phyloP scores from a whole-genome alignment of 2,329 filamentous ascomycete genomes.

The Stemphylium beticola region DNA sequence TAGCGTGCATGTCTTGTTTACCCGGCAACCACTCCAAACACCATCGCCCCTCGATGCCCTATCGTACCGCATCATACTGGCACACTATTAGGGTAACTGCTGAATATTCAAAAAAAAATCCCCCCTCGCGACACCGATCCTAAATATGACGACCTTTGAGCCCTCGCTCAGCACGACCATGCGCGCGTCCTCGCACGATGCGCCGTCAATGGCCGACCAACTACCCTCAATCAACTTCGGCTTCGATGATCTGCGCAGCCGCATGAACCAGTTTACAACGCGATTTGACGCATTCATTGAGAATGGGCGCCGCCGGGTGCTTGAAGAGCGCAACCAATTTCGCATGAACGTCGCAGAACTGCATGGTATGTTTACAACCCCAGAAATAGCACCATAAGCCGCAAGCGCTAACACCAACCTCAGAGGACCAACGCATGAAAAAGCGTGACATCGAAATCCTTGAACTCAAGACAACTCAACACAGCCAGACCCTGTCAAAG shows the following conservation, averaged over 20 bases:
- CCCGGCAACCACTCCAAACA: slow-evolving; percentile 35
- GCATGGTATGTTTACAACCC: slow-evolving; percentile 67
- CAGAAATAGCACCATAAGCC: background rate
- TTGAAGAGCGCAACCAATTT: slow-evolving; percentile 94
- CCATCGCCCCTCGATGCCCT: slow-evolving; percentile 1
- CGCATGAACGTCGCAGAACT: slow-evolving; percentile 87
- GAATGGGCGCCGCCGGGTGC: slow-evolving; percentile 81
- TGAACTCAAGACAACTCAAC: slow-evolving; percentile 71
- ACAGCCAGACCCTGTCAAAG: slow-evolving; percentile 76
- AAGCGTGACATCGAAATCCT: slow-evolving; percentile 86
- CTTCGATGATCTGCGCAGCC: slow-evolving; percentile 92
- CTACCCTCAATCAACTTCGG: slow-evolving; percentile 93
- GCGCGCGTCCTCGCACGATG: slow-evolving; percentile 63
- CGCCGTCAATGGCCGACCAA: slow-evolving; percentile 73
- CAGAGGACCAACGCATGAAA: slow-evolving; percentile 91
- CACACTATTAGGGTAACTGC: slow-evolving; percentile 2
- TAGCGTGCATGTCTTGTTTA: slow-evolving; percentile 36
- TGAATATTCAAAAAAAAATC: background rate
- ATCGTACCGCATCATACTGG: slow-evolving; percentile 25
- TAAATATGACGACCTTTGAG: slow-evolving; percentile 69
- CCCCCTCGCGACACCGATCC: background rate
- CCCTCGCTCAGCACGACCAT: slow-evolving; percentile 71
- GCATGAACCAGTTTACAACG: slow-evolving; percentile 90
- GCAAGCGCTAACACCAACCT: slow-evolving; percentile 6
- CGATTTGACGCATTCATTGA: slow-evolving; percentile 96